Conservation (phyloP, 192 early-diverging fungal species). For the Geranomyces variabilis region DNA sequence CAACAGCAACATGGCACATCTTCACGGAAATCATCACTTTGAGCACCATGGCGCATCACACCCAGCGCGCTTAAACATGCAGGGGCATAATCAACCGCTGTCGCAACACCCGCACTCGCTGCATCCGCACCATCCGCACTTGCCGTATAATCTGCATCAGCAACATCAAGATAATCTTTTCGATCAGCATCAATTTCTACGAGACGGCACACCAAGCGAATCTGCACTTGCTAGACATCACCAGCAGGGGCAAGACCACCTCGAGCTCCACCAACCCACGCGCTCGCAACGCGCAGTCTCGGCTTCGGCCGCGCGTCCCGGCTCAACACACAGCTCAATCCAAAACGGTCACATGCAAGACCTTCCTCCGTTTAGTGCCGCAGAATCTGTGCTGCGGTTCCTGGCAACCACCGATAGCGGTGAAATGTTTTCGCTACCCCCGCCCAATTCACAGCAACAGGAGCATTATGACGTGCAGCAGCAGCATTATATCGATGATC, state of each 20-base stretch:
- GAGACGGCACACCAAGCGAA: not conserved
- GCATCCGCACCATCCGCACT: too few relatives aligned
- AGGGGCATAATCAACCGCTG: too few relatives aligned
- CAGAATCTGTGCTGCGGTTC: constrained; percentile 27
- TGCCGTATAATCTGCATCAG: too few relatives aligned
- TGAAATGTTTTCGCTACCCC: not conserved
- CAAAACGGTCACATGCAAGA: constrained; percentile 6
- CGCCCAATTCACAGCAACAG: not conserved
- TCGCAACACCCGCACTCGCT: too few relatives aligned
- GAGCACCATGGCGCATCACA: too few relatives aligned
- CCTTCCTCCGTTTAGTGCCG: constrained; percentile 16
- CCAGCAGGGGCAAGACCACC: constrained; percentile 11
- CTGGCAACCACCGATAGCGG: constrained; percentile 18
- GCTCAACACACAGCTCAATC: not conserved
- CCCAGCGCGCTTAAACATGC: too few relatives aligned
- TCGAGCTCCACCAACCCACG: constrained; percentile 12
- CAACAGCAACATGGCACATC: not conserved
- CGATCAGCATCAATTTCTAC: not conserved
- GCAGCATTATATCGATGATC: not conserved
- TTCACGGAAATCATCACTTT: too few relatives aligned
- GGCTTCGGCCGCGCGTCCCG: not conserved
- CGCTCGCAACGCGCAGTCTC: not conserved
- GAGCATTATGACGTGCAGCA: not conserved
- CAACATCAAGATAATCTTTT: not conserved
- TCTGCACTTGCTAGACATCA: not conserved